Evolutionary conservation across 192 early-diverging fungal species (phyloP).

Genomic region (Backusella tuberculispora): DNA sequence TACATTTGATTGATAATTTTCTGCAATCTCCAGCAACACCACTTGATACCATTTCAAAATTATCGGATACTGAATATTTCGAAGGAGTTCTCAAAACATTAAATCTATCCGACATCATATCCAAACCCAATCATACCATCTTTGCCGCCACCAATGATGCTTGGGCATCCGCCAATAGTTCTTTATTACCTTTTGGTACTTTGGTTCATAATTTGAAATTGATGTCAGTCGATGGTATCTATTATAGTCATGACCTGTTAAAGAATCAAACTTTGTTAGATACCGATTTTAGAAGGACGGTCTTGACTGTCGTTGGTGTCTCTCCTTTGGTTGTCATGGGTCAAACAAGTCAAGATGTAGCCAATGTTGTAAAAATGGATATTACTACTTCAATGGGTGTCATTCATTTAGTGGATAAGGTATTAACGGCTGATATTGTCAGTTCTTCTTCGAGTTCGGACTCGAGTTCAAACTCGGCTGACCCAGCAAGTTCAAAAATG

Average conservation of each 20-base stretch:
- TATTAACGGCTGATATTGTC: not conserved
- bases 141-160: slow-evolving; percentile 21
- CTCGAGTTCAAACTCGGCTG: not conserved
- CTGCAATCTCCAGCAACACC: slow-evolving; percentile 15
- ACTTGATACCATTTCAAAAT: slow-evolving; percentile 9
- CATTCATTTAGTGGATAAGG: slow-evolving; percentile 21
- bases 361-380: slow-evolving; percentile 7
- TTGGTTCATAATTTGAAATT: slow-evolving; percentile 24
- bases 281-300: not conserved
- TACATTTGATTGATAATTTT: slow-evolving; percentile 18
- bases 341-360: not conserved
- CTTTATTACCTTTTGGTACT: slow-evolving; percentile 7
- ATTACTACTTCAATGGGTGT: slow-evolving; percentile 24
- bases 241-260: not conserved
- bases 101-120: slow-evolving; percentile 16
- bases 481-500: not conserved
- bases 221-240: not conserved
- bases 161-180: not conserved
- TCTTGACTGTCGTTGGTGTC: not conserved
- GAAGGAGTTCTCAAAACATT: slow-evolving; percentile 14
- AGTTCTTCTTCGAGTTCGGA: not conserved
- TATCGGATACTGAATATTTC: slow-evolving; percentile 14
- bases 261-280: not conserved
- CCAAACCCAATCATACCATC: slow-evolving; percentile 11
- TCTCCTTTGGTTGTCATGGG: not conserved